Evolutionary conservation across 495 filamentous ascomycete species (phyloP), one percentile per base, ranked within the genome.

Genomic region (Hapsidospora chrysogenum): DNA sequence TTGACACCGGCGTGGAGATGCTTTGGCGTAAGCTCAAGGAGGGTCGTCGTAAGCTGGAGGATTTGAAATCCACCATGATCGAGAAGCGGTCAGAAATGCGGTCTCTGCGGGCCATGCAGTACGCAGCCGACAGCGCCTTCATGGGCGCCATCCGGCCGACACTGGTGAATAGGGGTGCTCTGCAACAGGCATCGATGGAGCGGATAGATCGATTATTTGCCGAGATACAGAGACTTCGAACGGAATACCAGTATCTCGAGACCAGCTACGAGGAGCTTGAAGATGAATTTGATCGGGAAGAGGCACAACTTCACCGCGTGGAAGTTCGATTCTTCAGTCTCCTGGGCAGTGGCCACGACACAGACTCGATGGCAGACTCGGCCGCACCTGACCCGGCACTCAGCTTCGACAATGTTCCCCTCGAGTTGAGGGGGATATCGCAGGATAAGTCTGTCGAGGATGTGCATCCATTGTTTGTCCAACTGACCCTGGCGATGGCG

Each of bases 371-470:
- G n/a, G n/a, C 23, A 34, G 13, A 18, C 18, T 7, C 31, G 23
- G 3, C 9, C 16, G 2, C 18, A 33, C 31, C 20, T 22, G 4
- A 14, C 18, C 9, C 20, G 31, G 6, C 18, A 33, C 11, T 33
- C 31, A 33, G 23, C 3, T 33, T 33, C 16, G 23, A 7, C 18
- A 33, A 21, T 14, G 31, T 54, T 17, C 50, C 50, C 19, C 33
- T 33, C 22, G 35, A 43, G 4, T 50, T 57, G 3, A 26, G 46
- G 25, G 54, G 54, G 8, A 57, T 57, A 21, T 48, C 43, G 0
- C 42, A 27, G 0, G 40, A 49, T 0, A 28, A 28, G 11, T 48
- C 39, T 1, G 14, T 35, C 3, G 48, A 51, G 2, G 54, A 57
- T 20, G 35, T 53, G 0, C 54, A 57, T 19, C 52, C 52, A 1